Evolutionary conservation across 352 stramenopile genomes (phyloP), one percentile per base, ranked within the genome.

Genomic region (Globisporangium nodosum): DNA sequence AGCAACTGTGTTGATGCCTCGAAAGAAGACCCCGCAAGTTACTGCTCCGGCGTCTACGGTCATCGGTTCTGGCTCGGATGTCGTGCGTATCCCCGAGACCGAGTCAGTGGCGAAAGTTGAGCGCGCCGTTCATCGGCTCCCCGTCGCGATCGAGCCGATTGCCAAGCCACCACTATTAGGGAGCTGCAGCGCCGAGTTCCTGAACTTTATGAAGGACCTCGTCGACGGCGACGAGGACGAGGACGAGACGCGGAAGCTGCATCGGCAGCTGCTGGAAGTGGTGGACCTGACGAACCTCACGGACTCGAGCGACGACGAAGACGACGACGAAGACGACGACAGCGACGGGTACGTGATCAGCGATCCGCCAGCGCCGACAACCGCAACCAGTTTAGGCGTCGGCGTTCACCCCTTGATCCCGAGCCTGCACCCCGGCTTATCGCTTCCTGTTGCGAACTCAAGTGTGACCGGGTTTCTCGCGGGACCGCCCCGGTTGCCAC

Each of bases 241-340:
- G 20, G 71, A 79, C 4, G 76, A 81, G 47, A 62, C 56, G 8
- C 60, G 46, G 9, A 58, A 76, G 58, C 61, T 67, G 30, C 67
- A 74, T 45, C 33, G 72, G 7, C 76, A 73, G 39, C 60, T 88
- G 2, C 55, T 88, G 18, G 66, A 84, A 49, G 67, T 87, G 8
- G 76, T 90, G 43, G 80, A 90, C 35, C 54, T 90, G 31, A 87
- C 80, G 2, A 79, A 74, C 52, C 54, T 86, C 37, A 84, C 71
- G 35, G 77, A 87, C 45, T 81, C 76, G 2, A 74, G 70, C 7
- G 67, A 81, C 42, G 71, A 79, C n/a, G 71, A 74, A 13, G 58
- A 64, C 7, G 67, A 81, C 42, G 71, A 79, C n/a, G 71, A 74
- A 13, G 58, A 64, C 35, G 48, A 52, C 48, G 48, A 52, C 27